These are phyloP conservation scores for Neofusicoccum parvum DNA, from an alignment of 2,329 filamentous ascomycete genomes.

Conservation along the genomic window DNA sequence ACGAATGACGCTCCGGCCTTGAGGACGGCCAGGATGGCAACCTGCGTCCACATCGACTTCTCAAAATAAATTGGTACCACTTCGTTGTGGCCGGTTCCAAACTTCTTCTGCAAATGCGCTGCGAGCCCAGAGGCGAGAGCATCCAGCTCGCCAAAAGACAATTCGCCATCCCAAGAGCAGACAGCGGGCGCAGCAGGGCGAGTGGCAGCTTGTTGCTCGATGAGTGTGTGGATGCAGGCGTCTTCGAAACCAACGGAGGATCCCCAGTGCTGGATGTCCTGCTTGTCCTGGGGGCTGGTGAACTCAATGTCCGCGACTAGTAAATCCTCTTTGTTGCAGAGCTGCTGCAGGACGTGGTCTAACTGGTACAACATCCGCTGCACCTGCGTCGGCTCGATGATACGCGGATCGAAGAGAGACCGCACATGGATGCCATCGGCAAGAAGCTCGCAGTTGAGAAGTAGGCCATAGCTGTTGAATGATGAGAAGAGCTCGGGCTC, in stretches of 20 bases:
- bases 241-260: constrained; percentile 48
- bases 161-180: constrained; percentile 53
- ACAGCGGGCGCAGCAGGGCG: constrained; percentile 42
- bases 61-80: neutral
- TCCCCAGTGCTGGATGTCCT: constrained; percentile 43
- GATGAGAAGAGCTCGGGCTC: too few species aligned
- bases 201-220: constrained; percentile 31
- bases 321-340: neutral
- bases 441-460: too few species aligned
- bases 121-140: neutral
- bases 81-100: too few species aligned
- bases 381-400: neutral
- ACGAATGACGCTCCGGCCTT: constrained; percentile 30
- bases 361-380: constrained; percentile 1
- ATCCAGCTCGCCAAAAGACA: constrained; percentile 52
- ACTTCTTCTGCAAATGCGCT: too few species aligned
- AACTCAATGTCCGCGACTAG: neutral
- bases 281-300: neutral
- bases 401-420: too few species aligned
- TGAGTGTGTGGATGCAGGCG: constrained; percentile 32
- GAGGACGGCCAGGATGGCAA: constrained; percentile 40
- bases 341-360: neutral
- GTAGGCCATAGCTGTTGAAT: too few species aligned
- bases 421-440: too few species aligned
- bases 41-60: constrained; percentile 29